These are phyloP conservation scores for Mortierella sp. DNA, from an alignment of 371 early-diverging fungal genomes.

Conservation along the genomic window DNA sequence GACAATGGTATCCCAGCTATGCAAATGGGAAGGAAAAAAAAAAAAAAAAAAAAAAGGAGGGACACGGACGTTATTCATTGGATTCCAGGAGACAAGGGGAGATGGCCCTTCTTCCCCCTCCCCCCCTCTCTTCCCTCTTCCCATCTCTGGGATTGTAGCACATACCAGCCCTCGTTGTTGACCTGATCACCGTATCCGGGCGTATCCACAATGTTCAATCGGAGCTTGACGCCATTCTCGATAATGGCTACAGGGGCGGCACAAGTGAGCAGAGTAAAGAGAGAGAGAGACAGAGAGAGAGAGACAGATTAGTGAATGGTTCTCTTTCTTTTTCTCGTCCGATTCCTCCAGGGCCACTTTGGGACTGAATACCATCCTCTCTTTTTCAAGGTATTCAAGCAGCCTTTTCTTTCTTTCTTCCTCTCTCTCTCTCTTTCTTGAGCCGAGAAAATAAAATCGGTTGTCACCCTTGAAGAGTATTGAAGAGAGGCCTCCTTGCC, in stretches of 20 bases:
- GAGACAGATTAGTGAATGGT: too few species aligned
- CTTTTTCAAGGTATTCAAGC: too few species aligned
- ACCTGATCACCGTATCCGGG: slow-evolving; percentile 80
- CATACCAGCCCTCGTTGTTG: slow-evolving; percentile 84
- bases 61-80: too few species aligned
- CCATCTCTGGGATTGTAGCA: neutral
- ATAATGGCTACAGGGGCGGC: slow-evolving; percentile 66
- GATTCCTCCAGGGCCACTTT: neutral
- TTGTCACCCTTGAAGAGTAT: too few species aligned
- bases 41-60: slow-evolving; percentile 4
- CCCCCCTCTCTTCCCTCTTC: neutral
- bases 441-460: too few species aligned
- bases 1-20: slow-evolving; percentile 84
- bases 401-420: too few species aligned
- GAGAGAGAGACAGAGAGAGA: too few species aligned
- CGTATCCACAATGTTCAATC: slow-evolving; percentile 81
- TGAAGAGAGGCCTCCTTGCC: slow-evolving; percentile 2
- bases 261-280: slow-evolving; percentile 23
- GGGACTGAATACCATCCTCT: slow-evolving; percentile 7
- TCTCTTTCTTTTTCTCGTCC: neutral
- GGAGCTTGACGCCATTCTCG: slow-evolving; percentile 82
- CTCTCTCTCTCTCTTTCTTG: too few species aligned
- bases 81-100: neutral
- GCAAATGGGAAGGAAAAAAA: neutral
- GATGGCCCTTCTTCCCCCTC: neutral